Conservation (phyloP, 176 grass and related monocot genomes). For the Tuctoria greenei region DNA sequence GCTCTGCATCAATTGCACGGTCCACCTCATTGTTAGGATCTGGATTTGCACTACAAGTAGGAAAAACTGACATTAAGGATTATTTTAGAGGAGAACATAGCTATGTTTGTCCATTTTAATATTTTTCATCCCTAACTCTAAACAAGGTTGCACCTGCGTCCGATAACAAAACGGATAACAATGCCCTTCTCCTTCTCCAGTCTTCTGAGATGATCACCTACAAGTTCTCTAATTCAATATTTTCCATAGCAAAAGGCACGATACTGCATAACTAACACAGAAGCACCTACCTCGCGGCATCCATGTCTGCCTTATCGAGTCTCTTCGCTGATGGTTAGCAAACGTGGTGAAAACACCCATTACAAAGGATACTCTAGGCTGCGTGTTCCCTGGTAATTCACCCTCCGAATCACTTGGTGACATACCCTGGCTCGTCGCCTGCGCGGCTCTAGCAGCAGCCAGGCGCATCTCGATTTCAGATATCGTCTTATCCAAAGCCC, state of each 20-base stretch:
- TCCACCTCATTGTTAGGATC: constrained; percentile 50
- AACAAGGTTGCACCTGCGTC: constrained; percentile 51
- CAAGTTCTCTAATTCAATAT: neutral
- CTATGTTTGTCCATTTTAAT: neutral
- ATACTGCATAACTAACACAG: neutral
- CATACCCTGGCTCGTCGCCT: constrained; percentile 42
- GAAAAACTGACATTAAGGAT: constrained; percentile 8
- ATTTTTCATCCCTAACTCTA: neutral
- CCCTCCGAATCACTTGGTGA: constrained; percentile 39
- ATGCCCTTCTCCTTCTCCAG: constrained; percentile 67
- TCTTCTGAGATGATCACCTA: constrained; percentile 52
- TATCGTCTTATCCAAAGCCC: constrained; percentile 64
- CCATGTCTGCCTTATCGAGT: constrained; percentile 64
- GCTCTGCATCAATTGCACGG: constrained; percentile 49
- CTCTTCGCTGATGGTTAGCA: constrained; percentile 44
- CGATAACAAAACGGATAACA: constrained; percentile 72
- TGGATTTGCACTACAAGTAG: constrained; percentile 43
- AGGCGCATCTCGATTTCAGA: constrained; percentile 64
- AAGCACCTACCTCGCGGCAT: constrained; percentile 46
- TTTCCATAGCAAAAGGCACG: neutral
- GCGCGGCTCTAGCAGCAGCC: constrained; percentile 54
- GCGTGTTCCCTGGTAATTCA: constrained; percentile 27
- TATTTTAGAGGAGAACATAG: neutral
- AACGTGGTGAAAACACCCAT: constrained; percentile 68
- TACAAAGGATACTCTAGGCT: constrained; percentile 49